Evolutionary conservation across 2,329 filamentous ascomycete genomes (phyloP).

Genomic region (Ophidiomyces ophidiicola): DNA sequence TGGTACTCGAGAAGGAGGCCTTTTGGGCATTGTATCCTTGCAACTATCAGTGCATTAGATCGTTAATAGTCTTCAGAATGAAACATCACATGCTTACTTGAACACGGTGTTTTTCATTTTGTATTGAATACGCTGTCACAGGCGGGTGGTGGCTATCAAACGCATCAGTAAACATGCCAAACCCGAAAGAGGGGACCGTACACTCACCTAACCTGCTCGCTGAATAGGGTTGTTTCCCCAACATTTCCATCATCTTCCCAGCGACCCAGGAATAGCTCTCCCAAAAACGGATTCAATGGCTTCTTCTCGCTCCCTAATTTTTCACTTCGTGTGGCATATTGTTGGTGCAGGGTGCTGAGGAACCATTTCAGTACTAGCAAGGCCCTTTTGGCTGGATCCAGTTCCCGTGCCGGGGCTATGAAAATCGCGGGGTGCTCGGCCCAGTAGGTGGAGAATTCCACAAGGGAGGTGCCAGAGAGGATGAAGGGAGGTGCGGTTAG

Average conservation of each 20-base stretch:
- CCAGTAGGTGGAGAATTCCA: conserved; percentile 75
- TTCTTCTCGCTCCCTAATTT: conserved; percentile 89
- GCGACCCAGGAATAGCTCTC: conserved; percentile 82
- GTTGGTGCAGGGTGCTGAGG: conserved; percentile 80
- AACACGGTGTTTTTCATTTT: conserved; percentile 72
- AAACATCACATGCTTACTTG: conserved; percentile 28
- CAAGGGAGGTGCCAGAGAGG: conserved; percentile 62
- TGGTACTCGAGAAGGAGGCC: conserved; percentile 84
- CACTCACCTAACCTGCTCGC: conserved; percentile 70
- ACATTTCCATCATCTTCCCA: conserved; percentile 62
- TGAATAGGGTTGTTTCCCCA: conserved; percentile 74
- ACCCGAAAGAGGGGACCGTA: not conserved
- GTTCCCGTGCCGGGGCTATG: conserved; percentile 66
- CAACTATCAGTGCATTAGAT: conserved; percentile 26
- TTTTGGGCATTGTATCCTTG: conserved; percentile 93
- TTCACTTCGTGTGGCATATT: conserved; percentile 64
- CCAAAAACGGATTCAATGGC: conserved; percentile 89
- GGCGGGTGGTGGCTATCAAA: conserved; percentile 67
- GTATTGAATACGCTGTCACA: conserved; percentile 86
- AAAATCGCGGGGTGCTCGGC: conserved; percentile 66
- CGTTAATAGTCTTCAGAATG: not conserved
- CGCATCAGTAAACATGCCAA: conserved; percentile 9
- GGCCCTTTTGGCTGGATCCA: conserved; percentile 68
- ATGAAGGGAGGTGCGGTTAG: conserved; percentile 74
- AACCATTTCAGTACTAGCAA: conserved; percentile 94